Conservation (phyloP, 2,329 filamentous ascomycete species). For the Lachnellula hyalina region DNA sequence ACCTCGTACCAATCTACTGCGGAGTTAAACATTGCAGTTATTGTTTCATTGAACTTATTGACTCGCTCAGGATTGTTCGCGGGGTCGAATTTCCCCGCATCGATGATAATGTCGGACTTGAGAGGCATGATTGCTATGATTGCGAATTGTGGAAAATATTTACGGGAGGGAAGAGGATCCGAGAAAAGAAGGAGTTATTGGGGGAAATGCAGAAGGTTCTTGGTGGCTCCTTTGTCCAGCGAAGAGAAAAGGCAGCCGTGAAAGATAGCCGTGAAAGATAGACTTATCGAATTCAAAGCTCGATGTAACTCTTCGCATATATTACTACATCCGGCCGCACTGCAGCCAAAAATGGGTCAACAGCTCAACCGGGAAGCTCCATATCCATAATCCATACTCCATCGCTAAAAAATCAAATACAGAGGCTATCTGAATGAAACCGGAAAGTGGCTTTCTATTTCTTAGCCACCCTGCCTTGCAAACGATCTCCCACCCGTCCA, state of each 20-base stretch:
- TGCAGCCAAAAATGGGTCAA: no score
- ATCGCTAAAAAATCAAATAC: no score
- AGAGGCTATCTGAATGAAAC: neutral
- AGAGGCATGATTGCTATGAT: constrained; percentile 30
- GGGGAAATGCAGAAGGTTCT: neutral
- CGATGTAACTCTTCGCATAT: no score
- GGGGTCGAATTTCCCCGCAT: constrained; percentile 40
- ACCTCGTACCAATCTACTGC: constrained; percentile 49
- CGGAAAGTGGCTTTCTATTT: constrained; percentile 9
- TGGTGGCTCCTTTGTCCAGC: no score
- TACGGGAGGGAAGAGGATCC: neutral
- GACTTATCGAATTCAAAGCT: no score
- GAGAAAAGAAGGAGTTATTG: neutral
- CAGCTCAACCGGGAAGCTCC: no score
- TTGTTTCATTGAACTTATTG: constrained; percentile 38
- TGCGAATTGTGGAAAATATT: neutral
- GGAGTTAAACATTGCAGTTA: constrained; percentile 22
- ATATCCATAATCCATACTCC: no score
- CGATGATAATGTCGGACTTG: constrained; percentile 36
- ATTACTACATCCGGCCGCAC: no score
- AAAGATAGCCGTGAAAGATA: no score
- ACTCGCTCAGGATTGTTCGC: constrained; percentile 36
- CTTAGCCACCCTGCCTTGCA: constrained; percentile 14
- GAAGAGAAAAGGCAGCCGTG: no score
- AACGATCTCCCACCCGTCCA: constrained; percentile 12